A percentile compares a stretch with the other conserved stretches of the same genome.
These are phyloP conservation scores for Suhomyces anneliseae DNA, from an alignment of 1,139 yeast species.

Conservation along the genomic window DNA sequence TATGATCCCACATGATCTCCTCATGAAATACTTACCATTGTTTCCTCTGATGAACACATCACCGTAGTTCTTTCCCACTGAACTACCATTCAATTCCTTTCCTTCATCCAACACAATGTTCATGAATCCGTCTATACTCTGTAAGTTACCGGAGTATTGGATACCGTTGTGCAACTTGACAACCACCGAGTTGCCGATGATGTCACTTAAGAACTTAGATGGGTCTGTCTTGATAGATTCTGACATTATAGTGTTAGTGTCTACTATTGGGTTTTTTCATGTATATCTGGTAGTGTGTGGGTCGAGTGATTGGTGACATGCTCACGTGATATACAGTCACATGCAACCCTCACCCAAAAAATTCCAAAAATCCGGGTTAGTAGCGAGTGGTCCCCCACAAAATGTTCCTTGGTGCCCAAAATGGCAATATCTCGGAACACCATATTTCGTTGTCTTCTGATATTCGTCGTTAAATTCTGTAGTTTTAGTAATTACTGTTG, in stretches of 20 bases:
- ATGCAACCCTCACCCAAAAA: too few species aligned
- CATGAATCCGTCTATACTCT: slow-evolving; percentile 96
- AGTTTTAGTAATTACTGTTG: too few species aligned
- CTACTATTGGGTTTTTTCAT: too few species aligned
- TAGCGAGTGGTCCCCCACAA: too few species aligned
- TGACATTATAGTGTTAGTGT: neutral
- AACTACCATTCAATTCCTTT: slow-evolving; percentile 62
- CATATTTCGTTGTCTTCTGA: too few species aligned
- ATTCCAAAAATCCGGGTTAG: too few species aligned
- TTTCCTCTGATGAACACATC: slow-evolving; percentile 95
- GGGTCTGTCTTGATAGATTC: slow-evolving; percentile 48
- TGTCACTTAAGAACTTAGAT: slow-evolving; percentile 75
- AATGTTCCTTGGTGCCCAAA: too few species aligned
- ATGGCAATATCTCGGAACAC: too few species aligned
- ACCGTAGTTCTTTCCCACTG: slow-evolving; percentile 59
- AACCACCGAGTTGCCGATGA: slow-evolving; percentile 75
- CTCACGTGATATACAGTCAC: neutral
- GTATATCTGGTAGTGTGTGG: too few species aligned
- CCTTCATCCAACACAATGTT: slow-evolving; percentile 84
- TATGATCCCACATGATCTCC: too few species aligned
- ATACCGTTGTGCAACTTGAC: slow-evolving; percentile 88
- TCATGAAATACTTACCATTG: slow-evolving; percentile 56
- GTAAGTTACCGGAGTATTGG: slow-evolving; percentile 71
- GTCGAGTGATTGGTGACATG: too few species aligned
- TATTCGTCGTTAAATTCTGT: too few species aligned